Evolutionary conservation across 108 stramenopile genomes (phyloP), one percentile per base, ranked within the genome.

Genomic region (Cyclostephanos invisitatus): DNA sequence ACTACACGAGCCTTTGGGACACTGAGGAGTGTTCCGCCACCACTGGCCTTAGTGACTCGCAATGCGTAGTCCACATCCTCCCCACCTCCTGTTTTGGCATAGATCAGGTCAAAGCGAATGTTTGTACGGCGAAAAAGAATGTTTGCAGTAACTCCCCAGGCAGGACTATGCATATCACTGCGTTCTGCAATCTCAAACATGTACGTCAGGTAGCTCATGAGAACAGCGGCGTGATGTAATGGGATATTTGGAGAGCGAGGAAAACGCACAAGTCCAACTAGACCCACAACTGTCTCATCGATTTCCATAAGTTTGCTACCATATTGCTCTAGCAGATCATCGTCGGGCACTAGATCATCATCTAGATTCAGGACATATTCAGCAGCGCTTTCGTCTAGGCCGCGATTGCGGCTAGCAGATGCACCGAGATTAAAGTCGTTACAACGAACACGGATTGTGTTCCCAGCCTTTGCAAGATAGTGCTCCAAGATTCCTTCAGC

Each of bases 61-160:
- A 85, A 48, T 40, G 63, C 51, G 46, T 76, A 84, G 63, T 86
- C 86, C 32, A 86, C 80, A 72, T 86, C 86, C 64, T 86, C 86
- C 9, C 86, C 86, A 57, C 86, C 86, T 35, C 86, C 86, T 42
- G 86, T 79, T 62, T 87, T 87, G 20, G 86, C 81, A 70, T 87
- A 87, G 3, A 17, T 47, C 37, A 18, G 36, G 57, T 87, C 84
- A 61, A 87, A 87, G 17, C 73, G 78, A 25, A 83, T 24, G 9
- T 35, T 9, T 10, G 51, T 57, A 7, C 86, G 73, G 9, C 73
- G 76, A 72, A 87, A 67, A 25, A 84, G 47, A 57, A 87, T 75
- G 59, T 84, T 87, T 22, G 86, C 86, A 28, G 86, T 87, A 2
- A 87, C 86, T 57, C 86, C 86, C 86, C 86, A 87, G 0, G 83